Conservation (phyloP, 805 yeast genomes). For the Torulaspora quercuum region DNA sequence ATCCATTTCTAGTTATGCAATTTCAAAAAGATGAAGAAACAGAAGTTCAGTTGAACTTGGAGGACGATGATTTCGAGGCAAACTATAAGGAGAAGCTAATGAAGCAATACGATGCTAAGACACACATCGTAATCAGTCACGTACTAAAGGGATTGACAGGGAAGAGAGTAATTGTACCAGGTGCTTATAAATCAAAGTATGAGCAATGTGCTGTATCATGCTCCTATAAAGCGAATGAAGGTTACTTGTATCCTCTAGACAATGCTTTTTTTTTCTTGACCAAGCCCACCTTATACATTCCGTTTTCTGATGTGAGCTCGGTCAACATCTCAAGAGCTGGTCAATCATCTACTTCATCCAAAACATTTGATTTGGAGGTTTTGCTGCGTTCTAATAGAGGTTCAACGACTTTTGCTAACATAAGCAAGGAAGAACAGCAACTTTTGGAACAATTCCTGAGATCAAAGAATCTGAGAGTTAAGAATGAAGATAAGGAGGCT, state of each 20-base stretch:
- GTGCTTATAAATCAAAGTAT: conserved; percentile 70
- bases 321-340: conserved; percentile 89
- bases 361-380: conserved; percentile 91
- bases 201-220: conserved; percentile 85
- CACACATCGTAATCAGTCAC: conserved; percentile 83
- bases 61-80: conserved; percentile 72
- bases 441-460: conserved; percentile 70
- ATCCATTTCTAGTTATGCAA: conserved; percentile 88
- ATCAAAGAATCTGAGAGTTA: conserved; percentile 73
- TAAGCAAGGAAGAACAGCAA: conserved; percentile 85
- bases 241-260: conserved; percentile 88
- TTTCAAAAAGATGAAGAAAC: conserved; percentile 86
- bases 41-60: conserved; percentile 82
- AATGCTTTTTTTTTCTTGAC: conserved; percentile 87
- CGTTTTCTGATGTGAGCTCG: conserved; percentile 72
- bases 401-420: conserved; percentile 81
- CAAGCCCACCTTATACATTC: conserved; percentile 89
- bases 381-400: conserved; percentile 60
- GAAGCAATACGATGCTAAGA: conserved; percentile 71
- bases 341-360: conserved; percentile 64
- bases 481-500: conserved; percentile 86
- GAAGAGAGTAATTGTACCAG: conserved; percentile 79
- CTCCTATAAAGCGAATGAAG: conserved; percentile 92
- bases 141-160: conserved; percentile 88
- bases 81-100: conserved; percentile 75